Conservation (phyloP, 306 rosid genomes). For the Abrus precatorius region DNA sequence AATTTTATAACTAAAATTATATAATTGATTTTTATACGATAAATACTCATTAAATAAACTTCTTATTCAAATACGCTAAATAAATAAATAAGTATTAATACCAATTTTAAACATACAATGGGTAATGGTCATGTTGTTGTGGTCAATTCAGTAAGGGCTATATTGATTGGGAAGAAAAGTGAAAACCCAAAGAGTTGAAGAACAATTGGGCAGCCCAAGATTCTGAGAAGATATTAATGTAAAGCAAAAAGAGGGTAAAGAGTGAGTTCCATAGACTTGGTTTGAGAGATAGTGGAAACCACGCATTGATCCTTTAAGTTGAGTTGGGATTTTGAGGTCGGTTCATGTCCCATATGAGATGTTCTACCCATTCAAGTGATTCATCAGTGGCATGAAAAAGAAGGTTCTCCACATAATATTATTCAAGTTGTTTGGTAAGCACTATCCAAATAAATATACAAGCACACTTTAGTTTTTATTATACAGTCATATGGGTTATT, state of each 20-base stretch:
- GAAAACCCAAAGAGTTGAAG: slow-evolving; percentile 24
- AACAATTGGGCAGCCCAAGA: slow-evolving; percentile 43
- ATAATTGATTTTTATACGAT: too few relatives aligned
- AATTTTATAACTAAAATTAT: too few relatives aligned
- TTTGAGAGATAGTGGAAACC: slow-evolving; percentile 45
- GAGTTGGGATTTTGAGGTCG: slow-evolving; percentile 28
- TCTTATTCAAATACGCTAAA: too few relatives aligned
- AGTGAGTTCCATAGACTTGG: slow-evolving; percentile 2
- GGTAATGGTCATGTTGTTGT: neutral
- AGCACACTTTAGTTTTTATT: neutral
- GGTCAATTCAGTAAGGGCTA: slow-evolving; percentile 45
- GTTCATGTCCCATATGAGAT: neutral
- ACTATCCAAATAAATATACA: neutral
- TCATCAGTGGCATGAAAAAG: slow-evolving; percentile 12
- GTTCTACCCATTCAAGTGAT: neutral
- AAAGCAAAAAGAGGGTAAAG: neutral
- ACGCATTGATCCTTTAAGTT: slow-evolving; percentile 38
- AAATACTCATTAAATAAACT: too few relatives aligned
- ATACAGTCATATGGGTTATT: too few relatives aligned
- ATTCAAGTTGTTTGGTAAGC: neutral
- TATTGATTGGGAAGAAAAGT: slow-evolving; percentile 38
- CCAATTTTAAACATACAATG: too few relatives aligned
- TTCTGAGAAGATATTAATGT: slow-evolving; percentile 43
- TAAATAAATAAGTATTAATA: too few relatives aligned
- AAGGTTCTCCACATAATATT: neutral